Conservation (phyloP, 768 basidiomycete genomes). For the Flagelloscypha sp. region DNA sequence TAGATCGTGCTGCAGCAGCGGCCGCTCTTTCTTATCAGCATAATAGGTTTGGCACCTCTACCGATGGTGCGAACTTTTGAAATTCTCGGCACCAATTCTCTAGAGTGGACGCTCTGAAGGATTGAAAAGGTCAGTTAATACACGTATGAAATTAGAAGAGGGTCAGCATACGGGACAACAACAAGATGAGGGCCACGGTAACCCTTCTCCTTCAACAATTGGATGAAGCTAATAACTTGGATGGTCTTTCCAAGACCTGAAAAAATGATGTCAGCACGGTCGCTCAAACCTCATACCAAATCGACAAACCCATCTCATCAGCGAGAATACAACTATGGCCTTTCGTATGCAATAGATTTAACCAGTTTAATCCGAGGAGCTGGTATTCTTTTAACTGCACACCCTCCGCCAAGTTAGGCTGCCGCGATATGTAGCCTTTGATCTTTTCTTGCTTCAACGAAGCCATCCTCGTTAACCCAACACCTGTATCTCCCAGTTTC, state of each 20-base stretch:
- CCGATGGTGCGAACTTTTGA: slow-evolving; percentile 76
- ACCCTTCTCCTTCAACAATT: slow-evolving; percentile 75
- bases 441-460: slow-evolving; percentile 31
- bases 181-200: slow-evolving; percentile 83
- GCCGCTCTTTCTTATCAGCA: slow-evolving; percentile 82
- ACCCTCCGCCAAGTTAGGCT: slow-evolving; percentile 58
- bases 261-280: slow-evolving; percentile 5
- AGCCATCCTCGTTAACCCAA: slow-evolving; percentile 45
- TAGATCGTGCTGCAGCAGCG: slow-evolving; percentile 63
- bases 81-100: slow-evolving; percentile 99
- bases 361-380: slow-evolving; percentile 95
- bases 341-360: slow-evolving; percentile 76
- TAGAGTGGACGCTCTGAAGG: slow-evolving; percentile 76
- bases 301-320: slow-evolving; percentile 90
- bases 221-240: slow-evolving; percentile 96
- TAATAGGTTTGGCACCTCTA: slow-evolving; percentile 90
- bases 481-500: slow-evolving; percentile 51
- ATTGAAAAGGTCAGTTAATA: slow-evolving; percentile 6
- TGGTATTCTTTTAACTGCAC: slow-evolving; percentile 94
- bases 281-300: slow-evolving; percentile 4
- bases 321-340: slow-evolving; percentile 91
- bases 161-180: slow-evolving; percentile 77
- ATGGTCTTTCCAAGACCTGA: slow-evolving; percentile 96
- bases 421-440: slow-evolving; percentile 62
- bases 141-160: background rate